phyloP scores from a whole-genome alignment of 78 protist genomes.

The Dictyostelium intermedium region DNA sequence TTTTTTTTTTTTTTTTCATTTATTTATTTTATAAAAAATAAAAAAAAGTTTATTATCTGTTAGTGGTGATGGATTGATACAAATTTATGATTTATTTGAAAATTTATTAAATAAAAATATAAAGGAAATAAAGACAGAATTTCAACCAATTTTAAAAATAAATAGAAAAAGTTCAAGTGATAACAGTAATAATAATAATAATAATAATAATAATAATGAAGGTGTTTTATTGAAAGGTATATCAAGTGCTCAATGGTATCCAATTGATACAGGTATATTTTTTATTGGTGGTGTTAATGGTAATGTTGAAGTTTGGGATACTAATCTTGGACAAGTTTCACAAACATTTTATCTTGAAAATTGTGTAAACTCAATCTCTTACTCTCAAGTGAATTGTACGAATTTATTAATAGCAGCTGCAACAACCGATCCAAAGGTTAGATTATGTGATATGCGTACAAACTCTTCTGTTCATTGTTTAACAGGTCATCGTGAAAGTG shows the following conservation, averaged over 20 bases:
- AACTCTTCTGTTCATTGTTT: conserved; percentile 45
- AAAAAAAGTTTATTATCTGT: conserved; percentile 26
- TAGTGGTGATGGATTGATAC: conserved; percentile 57
- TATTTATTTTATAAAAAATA: background rate
- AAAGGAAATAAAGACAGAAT: background rate
- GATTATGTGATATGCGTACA: conserved; percentile 55
- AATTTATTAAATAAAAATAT: background rate
- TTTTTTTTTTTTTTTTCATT: background rate
- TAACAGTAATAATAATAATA: background rate
- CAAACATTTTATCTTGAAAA: conserved; percentile 29
- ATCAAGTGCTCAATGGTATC: conserved; percentile 47
- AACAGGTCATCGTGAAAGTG: conserved; percentile 53
- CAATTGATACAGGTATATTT: conserved; percentile 70
- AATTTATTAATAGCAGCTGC: conserved; percentile 27
- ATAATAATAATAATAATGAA: background rate
- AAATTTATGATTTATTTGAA: conserved; percentile 44
- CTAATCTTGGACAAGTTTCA: conserved; percentile 22
- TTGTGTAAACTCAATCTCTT: conserved; percentile 32
- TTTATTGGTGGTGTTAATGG: conserved; percentile 56
- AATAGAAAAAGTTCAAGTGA: background rate
- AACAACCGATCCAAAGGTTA: conserved; percentile 50
- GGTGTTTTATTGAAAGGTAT: conserved; percentile 9
- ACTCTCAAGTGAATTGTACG: background rate
- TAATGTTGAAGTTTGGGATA: conserved; percentile 66
- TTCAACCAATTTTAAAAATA: background rate